Evolutionary conservation across 352 stramenopile genomes (phyloP).

Genomic region (Lagenidium sp.): DNA sequence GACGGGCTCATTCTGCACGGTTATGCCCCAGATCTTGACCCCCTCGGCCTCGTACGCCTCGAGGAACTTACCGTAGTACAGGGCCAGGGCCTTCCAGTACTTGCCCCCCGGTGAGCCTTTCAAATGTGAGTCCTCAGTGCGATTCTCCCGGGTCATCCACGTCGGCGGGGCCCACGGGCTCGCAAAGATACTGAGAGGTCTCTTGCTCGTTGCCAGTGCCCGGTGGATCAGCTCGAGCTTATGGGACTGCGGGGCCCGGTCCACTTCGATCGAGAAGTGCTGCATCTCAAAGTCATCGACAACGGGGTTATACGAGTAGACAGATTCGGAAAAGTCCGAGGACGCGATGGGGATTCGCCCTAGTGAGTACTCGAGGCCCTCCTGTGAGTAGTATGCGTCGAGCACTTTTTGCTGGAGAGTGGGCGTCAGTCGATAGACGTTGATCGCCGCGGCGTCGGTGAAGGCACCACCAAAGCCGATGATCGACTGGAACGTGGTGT

Average conservation of each 20-base stretch:
- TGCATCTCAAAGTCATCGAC: constrained; percentile 70
- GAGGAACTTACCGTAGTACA: constrained; percentile 88
- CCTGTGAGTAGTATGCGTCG: constrained; percentile 74
- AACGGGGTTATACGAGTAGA: constrained; percentile 84
- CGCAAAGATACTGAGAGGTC: constrained; percentile 58
- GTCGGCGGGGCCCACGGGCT: constrained; percentile 75
- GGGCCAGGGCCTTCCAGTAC: constrained; percentile 67
- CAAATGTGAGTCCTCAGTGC: constrained; percentile 43
- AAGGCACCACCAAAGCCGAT: constrained; percentile 86
- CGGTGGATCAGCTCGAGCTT: constrained; percentile 71
- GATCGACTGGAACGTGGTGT: constrained; percentile 66
- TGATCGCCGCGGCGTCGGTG: constrained; percentile 79
- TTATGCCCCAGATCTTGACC: constrained; percentile 73
- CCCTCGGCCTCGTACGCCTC: constrained; percentile 66
- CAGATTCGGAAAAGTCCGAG: constrained; percentile 77
- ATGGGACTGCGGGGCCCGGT: constrained; percentile 41
- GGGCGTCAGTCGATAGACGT: constrained; percentile 52
- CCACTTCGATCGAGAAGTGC: constrained; percentile 80
- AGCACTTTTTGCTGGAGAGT: constrained; percentile 57
- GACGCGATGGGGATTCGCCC: constrained; percentile 80
- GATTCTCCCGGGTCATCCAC: constrained; percentile 83
- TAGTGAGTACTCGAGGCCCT: constrained; percentile 76
- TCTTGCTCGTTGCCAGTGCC: constrained; percentile 28
- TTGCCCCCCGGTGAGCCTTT: constrained; percentile 38
- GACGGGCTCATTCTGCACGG: constrained; percentile 81